These are phyloP conservation scores for Backusella psychrophila DNA, from an alignment of 192 early-diverging fungal species.

Conservation along the genomic window DNA sequence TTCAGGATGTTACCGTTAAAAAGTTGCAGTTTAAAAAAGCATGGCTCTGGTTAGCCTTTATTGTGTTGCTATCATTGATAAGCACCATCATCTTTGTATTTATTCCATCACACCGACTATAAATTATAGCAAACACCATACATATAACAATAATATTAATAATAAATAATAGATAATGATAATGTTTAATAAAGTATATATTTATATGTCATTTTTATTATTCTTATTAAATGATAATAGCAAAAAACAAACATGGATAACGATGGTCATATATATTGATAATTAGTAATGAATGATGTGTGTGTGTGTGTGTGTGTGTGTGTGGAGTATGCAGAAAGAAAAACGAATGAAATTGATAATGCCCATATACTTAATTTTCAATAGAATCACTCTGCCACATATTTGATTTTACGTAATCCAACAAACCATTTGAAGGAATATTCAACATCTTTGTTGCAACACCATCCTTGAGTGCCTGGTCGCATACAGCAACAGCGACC, in stretches of 20 bases:
- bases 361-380: neutral
- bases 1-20: constrained; percentile 24
- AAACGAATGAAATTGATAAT: neutral
- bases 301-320: too few species aligned
- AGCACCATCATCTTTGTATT: constrained; percentile 25
- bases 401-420: constrained; percentile 16
- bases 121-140: neutral
- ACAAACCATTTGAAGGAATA: neutral
- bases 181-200: neutral
- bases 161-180: neutral
- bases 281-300: neutral
- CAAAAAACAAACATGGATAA: neutral
- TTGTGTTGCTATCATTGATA: constrained; percentile 14
- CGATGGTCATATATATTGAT: neutral
- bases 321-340: neutral
- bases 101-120: constrained; percentile 24
- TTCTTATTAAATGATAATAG: neutral
- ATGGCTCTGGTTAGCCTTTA: constrained; percentile 9
- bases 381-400: constrained; percentile 26
- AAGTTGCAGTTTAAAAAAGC: constrained; percentile 15
- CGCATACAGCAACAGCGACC: constrained; percentile 79
- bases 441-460: constrained; percentile 17
- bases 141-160: neutral
- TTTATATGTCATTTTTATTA: neutral
- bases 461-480: constrained; percentile 34